phyloP scores from a whole-genome alignment of 306 rosid species.

The Fragaria iinumae region DNA sequence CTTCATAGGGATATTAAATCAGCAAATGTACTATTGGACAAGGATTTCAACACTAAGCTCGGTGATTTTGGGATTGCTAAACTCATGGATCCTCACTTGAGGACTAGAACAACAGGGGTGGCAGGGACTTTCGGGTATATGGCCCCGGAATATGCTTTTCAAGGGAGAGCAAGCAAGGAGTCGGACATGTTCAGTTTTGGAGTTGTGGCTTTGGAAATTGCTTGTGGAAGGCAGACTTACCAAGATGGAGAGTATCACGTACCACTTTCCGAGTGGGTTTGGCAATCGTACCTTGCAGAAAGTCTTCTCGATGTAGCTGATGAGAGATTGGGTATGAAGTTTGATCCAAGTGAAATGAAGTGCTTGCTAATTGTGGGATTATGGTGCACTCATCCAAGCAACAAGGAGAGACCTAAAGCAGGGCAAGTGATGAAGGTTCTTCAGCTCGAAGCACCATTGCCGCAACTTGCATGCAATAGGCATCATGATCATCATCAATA shows the following conservation, averaged over 20 bases:
- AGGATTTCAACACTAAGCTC: constrained; percentile 24
- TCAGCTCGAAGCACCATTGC: constrained; percentile 32
- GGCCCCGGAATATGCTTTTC: too few relatives aligned
- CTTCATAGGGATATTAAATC: constrained; percentile 63
- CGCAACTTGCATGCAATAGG: constrained; percentile 1
- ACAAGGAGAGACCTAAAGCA: constrained; percentile 45
- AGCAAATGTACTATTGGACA: constrained; percentile 51
- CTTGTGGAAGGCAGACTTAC: too few relatives aligned
- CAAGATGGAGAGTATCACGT: too few relatives aligned
- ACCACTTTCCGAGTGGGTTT: too few relatives aligned
- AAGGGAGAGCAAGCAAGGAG: too few relatives aligned
- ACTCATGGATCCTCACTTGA: constrained; percentile 25
- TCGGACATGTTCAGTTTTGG: too few relatives aligned
- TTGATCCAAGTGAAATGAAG: constrained; percentile 35
- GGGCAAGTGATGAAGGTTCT: constrained; percentile 43
- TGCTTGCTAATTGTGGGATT: constrained; percentile 41
- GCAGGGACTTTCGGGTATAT: too few relatives aligned
- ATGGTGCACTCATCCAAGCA: constrained; percentile 22
- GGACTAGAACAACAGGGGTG: neutral
- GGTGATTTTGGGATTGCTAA: constrained; percentile 27
- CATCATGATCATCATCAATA: neutral
- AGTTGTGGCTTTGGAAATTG: too few relatives aligned
- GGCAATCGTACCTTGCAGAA: too few relatives aligned
- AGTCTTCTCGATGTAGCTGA: too few relatives aligned
- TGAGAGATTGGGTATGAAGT: constrained; percentile 3